A percentile compares a stretch with the other conserved stretches of the same genome.
phyloP scores from a whole-genome alignment of 2,329 filamentous ascomycete genomes.

The Trichophyton schoenleinii region DNA sequence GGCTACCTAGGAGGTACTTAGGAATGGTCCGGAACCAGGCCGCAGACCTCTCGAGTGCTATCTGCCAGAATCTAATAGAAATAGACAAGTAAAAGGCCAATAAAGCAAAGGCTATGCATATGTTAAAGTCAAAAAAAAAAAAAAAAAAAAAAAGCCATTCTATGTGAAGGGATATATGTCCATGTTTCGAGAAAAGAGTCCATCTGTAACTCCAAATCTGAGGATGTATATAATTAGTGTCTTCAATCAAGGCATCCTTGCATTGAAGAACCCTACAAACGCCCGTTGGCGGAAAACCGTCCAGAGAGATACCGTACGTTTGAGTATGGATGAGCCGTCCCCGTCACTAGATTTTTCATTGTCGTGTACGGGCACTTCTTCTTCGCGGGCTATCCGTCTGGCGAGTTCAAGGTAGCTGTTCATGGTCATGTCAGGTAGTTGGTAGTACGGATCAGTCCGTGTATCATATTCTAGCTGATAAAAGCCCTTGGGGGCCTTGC shows the following conservation, averaged over 20 bases:
- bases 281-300: conserved; percentile 13
- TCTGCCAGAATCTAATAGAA: neutral
- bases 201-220: neutral
- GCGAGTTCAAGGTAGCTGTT: conserved; percentile 69
- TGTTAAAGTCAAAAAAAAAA: neutral
- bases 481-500: conserved; percentile 23
- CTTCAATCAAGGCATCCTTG: conserved; percentile 1
- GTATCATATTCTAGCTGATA: conserved; percentile 84
- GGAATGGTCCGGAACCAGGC: too few relatives aligned
- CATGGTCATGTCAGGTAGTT: conserved; percentile 71
- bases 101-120: neutral
- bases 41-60: too few relatives aligned
- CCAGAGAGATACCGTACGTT: conserved; percentile 11
- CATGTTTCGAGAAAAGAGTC: neutral
- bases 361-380: neutral
- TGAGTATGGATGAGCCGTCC: neutral
- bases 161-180: neutral
- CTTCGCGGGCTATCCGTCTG: conserved; percentile 51
- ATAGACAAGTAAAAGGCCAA: neutral
- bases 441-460: conserved; percentile 60
- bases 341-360: neutral
- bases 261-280: conserved; percentile 13
- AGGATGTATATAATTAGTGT: neutral
- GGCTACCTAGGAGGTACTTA: too few relatives aligned
- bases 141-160: neutral